These are phyloP conservation scores for Apium graveolens DNA, from an alignment of 129 eudicot species.

Conservation along the genomic window DNA sequence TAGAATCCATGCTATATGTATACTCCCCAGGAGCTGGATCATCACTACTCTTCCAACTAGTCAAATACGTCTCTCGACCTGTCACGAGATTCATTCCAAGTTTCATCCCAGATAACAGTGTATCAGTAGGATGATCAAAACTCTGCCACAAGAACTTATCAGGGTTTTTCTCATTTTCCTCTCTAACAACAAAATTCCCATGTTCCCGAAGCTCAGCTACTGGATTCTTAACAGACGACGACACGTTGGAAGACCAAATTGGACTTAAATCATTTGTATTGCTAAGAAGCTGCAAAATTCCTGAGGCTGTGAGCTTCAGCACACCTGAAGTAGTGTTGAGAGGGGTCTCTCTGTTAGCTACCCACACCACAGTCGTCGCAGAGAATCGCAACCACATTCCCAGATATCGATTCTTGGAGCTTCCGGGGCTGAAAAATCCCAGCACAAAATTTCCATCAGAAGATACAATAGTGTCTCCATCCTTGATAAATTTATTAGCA, in stretches of 20 bases:
- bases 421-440: constrained; percentile 1
- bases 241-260: constrained; percentile 37
- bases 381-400: constrained; percentile 43
- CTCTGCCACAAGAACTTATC: constrained; percentile 15
- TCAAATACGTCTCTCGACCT: background rate
- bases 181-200: constrained; percentile 34
- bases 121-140: constrained; percentile 5
- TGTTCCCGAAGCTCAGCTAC: constrained; percentile 27
- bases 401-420: constrained; percentile 6
- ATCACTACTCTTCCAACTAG: constrained; percentile 27
- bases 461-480: constrained; percentile 31
- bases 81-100: background rate
- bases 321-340: constrained; percentile 22
- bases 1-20: constrained; percentile 13
- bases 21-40: constrained; percentile 32
- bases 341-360: constrained; percentile 26
- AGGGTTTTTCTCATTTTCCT: constrained; percentile 8
- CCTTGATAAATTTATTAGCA: constrained; percentile 18
- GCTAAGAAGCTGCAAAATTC: constrained; percentile 30
- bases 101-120: background rate
- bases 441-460: constrained; percentile 16
- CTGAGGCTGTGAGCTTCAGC: constrained; percentile 26
- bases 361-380: constrained; percentile 14
- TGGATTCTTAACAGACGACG: constrained; percentile 25
- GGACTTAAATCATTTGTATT: constrained; percentile 11